Conservation (phyloP, 495 filamentous ascomycete genomes). For the Penicillium ochrochloron region DNA sequence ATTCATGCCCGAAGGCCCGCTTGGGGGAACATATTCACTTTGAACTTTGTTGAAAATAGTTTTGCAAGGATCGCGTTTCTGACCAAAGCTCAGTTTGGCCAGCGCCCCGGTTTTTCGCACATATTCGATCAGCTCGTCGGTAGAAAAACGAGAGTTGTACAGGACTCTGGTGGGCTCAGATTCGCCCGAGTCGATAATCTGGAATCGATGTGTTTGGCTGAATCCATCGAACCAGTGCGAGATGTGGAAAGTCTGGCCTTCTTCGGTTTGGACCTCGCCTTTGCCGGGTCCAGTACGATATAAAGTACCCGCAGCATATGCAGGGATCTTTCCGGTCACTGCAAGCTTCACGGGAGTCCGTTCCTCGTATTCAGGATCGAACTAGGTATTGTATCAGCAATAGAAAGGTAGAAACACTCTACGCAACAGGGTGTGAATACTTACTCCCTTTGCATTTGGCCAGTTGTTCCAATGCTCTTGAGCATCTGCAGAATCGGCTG, state of each 20-base stretch:
- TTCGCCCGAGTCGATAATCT: constrained; percentile 52
- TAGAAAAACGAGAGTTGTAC: constrained; percentile 74
- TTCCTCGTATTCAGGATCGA: constrained; percentile 56
- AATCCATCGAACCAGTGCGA: constrained; percentile 85
- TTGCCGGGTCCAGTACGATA: constrained; percentile 75
- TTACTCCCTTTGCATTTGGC: constrained; percentile 35
- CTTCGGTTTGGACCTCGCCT: constrained; percentile 58
- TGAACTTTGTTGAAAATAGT: constrained; percentile 69
- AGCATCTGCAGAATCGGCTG: constrained; percentile 7
- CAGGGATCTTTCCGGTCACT: constrained; percentile 54
- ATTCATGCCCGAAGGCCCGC: constrained; percentile 48
- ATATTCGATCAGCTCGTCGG: constrained; percentile 58
- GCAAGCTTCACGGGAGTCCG: constrained; percentile 51
- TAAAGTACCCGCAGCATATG: constrained; percentile 63
- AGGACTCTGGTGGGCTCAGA: constrained; percentile 49
- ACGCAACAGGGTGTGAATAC: not conserved
- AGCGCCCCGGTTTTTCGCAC: constrained; percentile 56
- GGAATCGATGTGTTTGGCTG: constrained; percentile 73
- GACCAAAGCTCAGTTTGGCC: constrained; percentile 60
- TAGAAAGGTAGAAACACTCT: constrained; percentile 6
- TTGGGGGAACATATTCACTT: constrained; percentile 49
- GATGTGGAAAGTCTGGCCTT: constrained; percentile 57
- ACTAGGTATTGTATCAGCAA: constrained; percentile 38
- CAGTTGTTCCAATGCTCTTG: constrained; percentile 29
- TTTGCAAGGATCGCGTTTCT: constrained; percentile 69